Evolutionary conservation across 331 rosid genomes (phyloP).

Genomic region (Acacia pycnantha): DNA sequence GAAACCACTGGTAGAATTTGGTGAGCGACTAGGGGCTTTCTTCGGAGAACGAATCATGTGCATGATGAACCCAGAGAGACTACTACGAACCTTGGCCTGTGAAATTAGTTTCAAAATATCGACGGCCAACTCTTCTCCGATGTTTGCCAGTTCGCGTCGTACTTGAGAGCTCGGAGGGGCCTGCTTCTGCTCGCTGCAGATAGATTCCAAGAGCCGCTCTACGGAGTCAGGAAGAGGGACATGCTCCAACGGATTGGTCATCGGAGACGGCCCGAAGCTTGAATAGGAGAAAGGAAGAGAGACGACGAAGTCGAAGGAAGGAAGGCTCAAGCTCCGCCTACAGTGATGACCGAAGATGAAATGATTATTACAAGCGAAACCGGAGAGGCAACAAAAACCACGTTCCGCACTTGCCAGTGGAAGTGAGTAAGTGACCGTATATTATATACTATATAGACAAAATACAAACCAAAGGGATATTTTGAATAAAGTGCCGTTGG

Average conservation of each 20-base stretch:
- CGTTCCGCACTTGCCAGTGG: not conserved
- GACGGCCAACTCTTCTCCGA: constrained; percentile 42
- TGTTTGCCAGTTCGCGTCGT: constrained; percentile 12
- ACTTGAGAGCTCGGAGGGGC: not conserved
- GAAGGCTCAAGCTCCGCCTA: not conserved
- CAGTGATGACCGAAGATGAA: not conserved
- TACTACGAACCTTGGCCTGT: not conserved
- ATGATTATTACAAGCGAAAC: not conserved
- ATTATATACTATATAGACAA: too few relatives aligned
- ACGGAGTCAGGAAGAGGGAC: constrained; percentile 43
- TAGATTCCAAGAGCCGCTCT: constrained; percentile 20
- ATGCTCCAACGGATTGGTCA: not conserved
- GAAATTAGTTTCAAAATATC: constrained; percentile 14
- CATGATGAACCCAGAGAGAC: not conserved
- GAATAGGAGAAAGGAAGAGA: not conserved
- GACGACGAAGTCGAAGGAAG: not conserved
- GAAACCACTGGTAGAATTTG: not conserved
- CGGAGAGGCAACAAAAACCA: not conserved
- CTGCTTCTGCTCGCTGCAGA: constrained; percentile 36
- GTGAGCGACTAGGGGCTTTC: not conserved
- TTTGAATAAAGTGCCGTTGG: not conserved
- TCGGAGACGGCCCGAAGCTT: not conserved
- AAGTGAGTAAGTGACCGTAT: too few relatives aligned
- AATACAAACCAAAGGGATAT: not conserved
- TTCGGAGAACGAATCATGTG: constrained; percentile 26